A percentile compares a stretch with the other conserved stretches of the same genome.
Conservation (phyloP, 805 yeast genomes). For the Crinitomyces ghanaensis region DNA sequence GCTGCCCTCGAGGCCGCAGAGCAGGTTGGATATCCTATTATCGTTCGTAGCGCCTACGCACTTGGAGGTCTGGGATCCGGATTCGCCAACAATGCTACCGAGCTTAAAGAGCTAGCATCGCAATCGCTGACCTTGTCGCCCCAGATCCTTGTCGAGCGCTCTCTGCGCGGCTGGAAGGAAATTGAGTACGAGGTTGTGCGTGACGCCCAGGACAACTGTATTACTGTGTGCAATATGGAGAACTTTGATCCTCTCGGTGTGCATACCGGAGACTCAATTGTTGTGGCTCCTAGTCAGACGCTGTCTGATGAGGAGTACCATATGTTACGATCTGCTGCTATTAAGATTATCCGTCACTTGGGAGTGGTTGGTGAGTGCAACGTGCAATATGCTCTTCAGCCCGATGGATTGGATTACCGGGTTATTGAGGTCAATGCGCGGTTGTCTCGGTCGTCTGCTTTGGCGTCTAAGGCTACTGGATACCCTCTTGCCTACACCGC, state of each 20-base stretch:
- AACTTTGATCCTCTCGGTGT: constrained; percentile 97
- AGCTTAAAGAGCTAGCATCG: constrained; percentile 76
- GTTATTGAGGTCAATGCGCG: constrained; percentile 97
- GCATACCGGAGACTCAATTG: constrained; percentile 98
- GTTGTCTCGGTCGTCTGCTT: constrained; percentile 91
- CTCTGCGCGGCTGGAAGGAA: constrained; percentile 98
- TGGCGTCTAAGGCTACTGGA: constrained; percentile 98
- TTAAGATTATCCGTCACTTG: constrained; percentile 91
- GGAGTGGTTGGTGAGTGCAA: constrained; percentile 99
- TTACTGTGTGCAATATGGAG: constrained; percentile 98
- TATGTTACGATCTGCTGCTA: constrained; percentile 96
- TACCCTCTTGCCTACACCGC: constrained; percentile 98
- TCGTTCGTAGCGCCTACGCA: constrained; percentile 95
- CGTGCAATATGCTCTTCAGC: constrained; percentile 92
- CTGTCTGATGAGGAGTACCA: constrained; percentile 94
- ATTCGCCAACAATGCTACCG: constrained; percentile 74
- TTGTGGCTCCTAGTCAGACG: constrained; percentile 97
- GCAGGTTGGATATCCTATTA: constrained; percentile 84
- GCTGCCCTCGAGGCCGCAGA: constrained; percentile 89
- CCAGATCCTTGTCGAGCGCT: constrained; percentile 91
- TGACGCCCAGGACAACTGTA: constrained; percentile 92
- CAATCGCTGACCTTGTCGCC: constrained; percentile 86
- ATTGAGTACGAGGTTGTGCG: constrained; percentile 98
- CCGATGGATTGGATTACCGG: constrained; percentile 90
- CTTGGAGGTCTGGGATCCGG: constrained; percentile 98